Base-by-base conservation (phyloP, 1,139 yeast species). In the Insectozyma bohioensis region DNA sequence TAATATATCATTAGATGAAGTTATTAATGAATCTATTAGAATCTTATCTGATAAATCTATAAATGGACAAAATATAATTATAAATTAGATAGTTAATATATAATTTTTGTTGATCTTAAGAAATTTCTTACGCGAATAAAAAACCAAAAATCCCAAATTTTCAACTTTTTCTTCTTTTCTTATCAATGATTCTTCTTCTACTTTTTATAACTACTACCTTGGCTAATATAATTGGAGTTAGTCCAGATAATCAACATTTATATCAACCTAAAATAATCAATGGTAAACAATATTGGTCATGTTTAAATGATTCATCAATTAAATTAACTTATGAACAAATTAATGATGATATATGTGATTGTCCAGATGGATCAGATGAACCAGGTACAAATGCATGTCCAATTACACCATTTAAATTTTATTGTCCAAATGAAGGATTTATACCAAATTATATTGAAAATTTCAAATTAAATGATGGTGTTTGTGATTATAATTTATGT, bases 341-440 rank as follows among this genome's bases (percentile, higher is more conserved):
- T 45, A 90, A 92, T 52, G 97, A 92, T 54, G 83, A 88, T 48
- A 81, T 74, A 49, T 90, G 97, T 57, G 98, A 92, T 54, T 92
- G 98, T 62, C 97, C 97, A 0, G 98, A 92, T 58, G 98, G 98
- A 0, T 81, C 94, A 3, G 98, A 92, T 57, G 98, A 92, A 55
- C 97, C 97, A 0, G 97, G 97, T 0, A 92, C 97, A 1, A 69
- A 84, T 33, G 97, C 97, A 0, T 92, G 97, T 55, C 63, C 60
- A 1, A 46, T 46, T 5, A 42, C 61, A 1, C 65, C 67, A 10
- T 69, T 71, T 10, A 42, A 44, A 31, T 92, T 88, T 49, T 88
- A 78, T 56, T 92, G 98, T 60, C 74, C 62, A 15, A 94, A 94
- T 49, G 64, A 69, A 31, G 96, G 95, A 2, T 85, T 80, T 47